Conservation (phyloP, 2,329 filamentous ascomycete genomes). For the Colletotrichum cordylinicola region DNA sequence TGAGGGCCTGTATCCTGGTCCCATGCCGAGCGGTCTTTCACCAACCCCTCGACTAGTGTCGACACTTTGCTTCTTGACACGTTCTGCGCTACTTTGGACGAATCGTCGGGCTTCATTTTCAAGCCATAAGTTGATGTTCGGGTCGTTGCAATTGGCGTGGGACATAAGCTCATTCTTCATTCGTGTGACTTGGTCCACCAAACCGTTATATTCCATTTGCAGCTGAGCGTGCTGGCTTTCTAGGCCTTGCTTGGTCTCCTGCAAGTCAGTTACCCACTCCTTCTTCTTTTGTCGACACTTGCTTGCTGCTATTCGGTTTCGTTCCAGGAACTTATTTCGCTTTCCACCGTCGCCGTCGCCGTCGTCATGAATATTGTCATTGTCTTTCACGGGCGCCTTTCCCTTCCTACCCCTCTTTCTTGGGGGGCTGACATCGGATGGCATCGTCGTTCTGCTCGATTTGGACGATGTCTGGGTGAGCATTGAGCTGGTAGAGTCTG, state of each 20-base stretch:
- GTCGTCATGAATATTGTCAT: neutral
- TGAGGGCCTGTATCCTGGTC: neutral
- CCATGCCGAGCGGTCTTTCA: neutral
- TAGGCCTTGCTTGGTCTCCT: slow-evolving; percentile 48
- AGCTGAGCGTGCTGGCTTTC: slow-evolving; percentile 50
- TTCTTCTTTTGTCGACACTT: slow-evolving; percentile 76
- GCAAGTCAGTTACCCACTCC: slow-evolving; percentile 55
- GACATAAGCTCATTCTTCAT: slow-evolving; percentile 58
- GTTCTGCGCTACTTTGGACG: slow-evolving; percentile 40
- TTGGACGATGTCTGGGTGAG: neutral
- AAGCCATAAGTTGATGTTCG: slow-evolving; percentile 60
- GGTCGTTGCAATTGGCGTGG: slow-evolving; percentile 57
- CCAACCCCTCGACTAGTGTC: neutral
- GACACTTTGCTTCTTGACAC: slow-evolving; percentile 19
- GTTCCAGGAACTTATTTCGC: slow-evolving; percentile 66
- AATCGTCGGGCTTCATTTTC: slow-evolving; percentile 57
- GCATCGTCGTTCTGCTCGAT: slow-evolving; percentile 23
- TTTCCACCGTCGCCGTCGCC: slow-evolving; percentile 41
- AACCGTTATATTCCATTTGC: slow-evolving; percentile 45
- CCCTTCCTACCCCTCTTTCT: slow-evolving; percentile 32
- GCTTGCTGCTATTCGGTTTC: slow-evolving; percentile 75
- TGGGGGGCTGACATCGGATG: slow-evolving; percentile 16
- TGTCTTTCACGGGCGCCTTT: slow-evolving; percentile 25
- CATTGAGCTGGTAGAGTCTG: neutral
- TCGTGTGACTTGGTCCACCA: slow-evolving; percentile 49